Conservation (phyloP, 139 green algal genomes). For the Ulvella scutata region DNA sequence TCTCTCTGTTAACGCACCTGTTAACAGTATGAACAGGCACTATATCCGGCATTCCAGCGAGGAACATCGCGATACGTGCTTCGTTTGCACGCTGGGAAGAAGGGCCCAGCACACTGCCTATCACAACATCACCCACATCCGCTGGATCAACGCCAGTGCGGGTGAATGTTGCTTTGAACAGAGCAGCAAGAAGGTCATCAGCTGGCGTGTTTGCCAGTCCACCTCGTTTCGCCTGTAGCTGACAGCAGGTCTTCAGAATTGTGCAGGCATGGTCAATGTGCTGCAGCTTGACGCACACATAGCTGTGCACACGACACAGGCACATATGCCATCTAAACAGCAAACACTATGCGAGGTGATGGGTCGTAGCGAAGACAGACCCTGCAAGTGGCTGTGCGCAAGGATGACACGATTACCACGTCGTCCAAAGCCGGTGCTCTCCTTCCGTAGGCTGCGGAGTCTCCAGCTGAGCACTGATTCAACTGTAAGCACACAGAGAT, state of each 20-base stretch:
- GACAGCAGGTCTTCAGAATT: neutral
- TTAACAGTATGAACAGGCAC: conserved; percentile 95
- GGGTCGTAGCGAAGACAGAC: conserved; percentile 9
- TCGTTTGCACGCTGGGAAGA: conserved; percentile 90
- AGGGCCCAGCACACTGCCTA: conserved; percentile 84
- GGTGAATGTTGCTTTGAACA: conserved; percentile 65
- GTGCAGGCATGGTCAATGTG: neutral
- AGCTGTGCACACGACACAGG: neutral
- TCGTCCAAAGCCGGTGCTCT: conserved; percentile 45
- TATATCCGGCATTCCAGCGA: conserved; percentile 79
- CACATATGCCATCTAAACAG: neutral
- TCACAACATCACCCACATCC: conserved; percentile 88
- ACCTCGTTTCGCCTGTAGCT: conserved; percentile 57
- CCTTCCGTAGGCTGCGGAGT: conserved; percentile 65
- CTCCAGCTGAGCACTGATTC: conserved; percentile 49
- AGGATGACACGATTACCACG: conserved; percentile 76
- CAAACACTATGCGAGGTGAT: neutral
- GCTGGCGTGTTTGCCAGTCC: conserved; percentile 80
- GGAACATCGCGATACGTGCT: conserved; percentile 82
- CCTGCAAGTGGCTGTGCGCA: conserved; percentile 80
- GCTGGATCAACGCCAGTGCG: conserved; percentile 52
- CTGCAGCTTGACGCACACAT: neutral
- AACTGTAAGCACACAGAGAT: conserved; percentile 19
- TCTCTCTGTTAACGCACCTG: conserved; percentile 23
- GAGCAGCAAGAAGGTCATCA: conserved; percentile 74